Evolutionary conservation across 2,329 filamentous ascomycete species (phyloP), one percentile per base, ranked within the genome.

Genomic region (Alternaria angustiovoidea): DNA sequence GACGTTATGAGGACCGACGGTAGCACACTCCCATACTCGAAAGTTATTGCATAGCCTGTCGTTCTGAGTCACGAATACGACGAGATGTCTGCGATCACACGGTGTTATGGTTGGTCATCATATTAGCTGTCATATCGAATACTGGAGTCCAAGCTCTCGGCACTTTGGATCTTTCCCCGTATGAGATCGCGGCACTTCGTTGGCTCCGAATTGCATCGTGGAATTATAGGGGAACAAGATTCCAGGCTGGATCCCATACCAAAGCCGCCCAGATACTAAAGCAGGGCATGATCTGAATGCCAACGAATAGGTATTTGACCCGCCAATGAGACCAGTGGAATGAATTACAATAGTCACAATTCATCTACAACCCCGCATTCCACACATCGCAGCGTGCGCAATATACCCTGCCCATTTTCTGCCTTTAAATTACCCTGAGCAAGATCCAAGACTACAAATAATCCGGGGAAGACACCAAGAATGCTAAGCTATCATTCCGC

Each of bases 381-480:
- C 57, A 67, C 43, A 62, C 62, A 62, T 66, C 63, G 61, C 43
- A 63, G 62, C 54, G 57, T 59, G 57, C 44, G 63, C 49, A 7
- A 38, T n/a, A 12, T 22, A 38, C 7, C 46, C 20, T 26, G 32
- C 7, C 32, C 30, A 38, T 20, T 20, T 38, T 38, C 18, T 20
- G 36, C 22, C 30, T 14, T n/a, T 36, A 65, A 62, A 62, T 34
- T 34, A 46, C 55, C 32, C 49, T 60, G 53, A 24, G 46, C 32
- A 41, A 42, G 30, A 47, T 51, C 62, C 61, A 69, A 67, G 65
- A 56, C 34, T 26, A 65, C 63, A 68, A 66, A 66, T 38, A 59
- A 59, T 28, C 54, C 61, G 46, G 20, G 46, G 67, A 69, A 48
- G 54, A 24, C 52, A 47, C 54, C 43, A 57, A 58, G 7, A 61